Evolutionary conservation across 495 filamentous ascomycete genomes (phyloP).

Genomic region (Neurospora sp.): DNA sequence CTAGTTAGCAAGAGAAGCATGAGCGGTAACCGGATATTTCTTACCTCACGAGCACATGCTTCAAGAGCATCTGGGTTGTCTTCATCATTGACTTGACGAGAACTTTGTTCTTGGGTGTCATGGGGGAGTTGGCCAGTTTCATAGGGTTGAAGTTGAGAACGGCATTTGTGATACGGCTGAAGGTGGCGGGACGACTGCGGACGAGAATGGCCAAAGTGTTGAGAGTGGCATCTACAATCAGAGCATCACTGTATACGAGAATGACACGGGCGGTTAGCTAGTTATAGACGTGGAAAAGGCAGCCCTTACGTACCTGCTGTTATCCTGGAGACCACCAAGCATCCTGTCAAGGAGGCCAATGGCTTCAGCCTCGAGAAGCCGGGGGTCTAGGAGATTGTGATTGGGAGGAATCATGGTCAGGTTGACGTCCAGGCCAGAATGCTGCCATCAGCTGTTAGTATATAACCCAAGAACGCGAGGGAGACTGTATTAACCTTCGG

Average conservation of each 20-base stretch:
- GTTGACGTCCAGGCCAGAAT: conserved; percentile 80
- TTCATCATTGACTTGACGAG: conserved; percentile 88
- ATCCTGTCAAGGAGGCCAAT: conserved; percentile 83
- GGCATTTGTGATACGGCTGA: conserved; percentile 72
- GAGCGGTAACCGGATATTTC: not conserved
- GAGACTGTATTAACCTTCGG: conserved; percentile 54
- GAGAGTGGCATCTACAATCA: conserved; percentile 85
- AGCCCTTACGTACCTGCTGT: conserved; percentile 51
- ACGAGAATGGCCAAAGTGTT: conserved; percentile 76
- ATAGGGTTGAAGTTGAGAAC: conserved; percentile 89
- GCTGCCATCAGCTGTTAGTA: conserved; percentile 40
- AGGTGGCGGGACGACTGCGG: conserved; percentile 66
- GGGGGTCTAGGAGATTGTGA: conserved; percentile 65
- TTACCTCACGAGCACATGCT: conserved; percentile 71
- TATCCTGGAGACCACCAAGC: conserved; percentile 77
- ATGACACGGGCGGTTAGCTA: not conserved
- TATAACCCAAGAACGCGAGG: conserved; percentile 3
- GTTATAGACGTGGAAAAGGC: not conserved
- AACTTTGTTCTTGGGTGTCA: conserved; percentile 69
- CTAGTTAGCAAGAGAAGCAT: conserved; percentile 12
- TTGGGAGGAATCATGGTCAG: conserved; percentile 73
- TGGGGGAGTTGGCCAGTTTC: conserved; percentile 60
- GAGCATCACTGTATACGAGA: conserved; percentile 54
- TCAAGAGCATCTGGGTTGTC: conserved; percentile 70
- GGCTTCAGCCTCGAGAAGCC: conserved; percentile 81